A percentile compares a stretch with the other conserved stretches of the same genome.
These are phyloP conservation scores for Orbilia blumenaviensis DNA, from an alignment of 2,329 filamentous ascomycete species.

Conservation along the genomic window DNA sequence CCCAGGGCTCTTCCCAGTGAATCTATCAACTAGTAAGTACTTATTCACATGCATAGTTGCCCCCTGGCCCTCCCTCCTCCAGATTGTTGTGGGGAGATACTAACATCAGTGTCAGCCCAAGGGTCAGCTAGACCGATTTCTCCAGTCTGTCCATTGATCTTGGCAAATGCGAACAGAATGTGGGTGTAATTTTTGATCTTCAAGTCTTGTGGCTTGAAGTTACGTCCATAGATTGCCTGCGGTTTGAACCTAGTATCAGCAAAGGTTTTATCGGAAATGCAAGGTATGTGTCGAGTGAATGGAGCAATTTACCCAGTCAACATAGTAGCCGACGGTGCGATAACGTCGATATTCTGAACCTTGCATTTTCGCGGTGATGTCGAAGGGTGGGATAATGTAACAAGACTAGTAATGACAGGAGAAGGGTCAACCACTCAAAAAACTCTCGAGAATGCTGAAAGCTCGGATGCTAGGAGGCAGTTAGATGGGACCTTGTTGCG, in stretches of 20 bases:
- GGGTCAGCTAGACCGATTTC: constrained; percentile 32
- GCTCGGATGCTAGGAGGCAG: background rate
- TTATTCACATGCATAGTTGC: background rate
- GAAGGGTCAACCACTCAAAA: background rate
- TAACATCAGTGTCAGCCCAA: constrained; percentile 47
- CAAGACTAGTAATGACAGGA: background rate
- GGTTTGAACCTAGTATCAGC: background rate
- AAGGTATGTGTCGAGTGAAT: background rate
- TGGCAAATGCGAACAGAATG: constrained; percentile 71
- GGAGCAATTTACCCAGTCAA: constrained; percentile 41
- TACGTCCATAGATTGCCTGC: constrained; percentile 82
- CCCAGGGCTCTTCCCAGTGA: constrained; percentile 52
- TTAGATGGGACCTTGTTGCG: background rate
- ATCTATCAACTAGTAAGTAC: constrained; percentile 12
- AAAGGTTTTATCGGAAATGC: background rate
- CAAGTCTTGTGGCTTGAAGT: constrained; percentile 84
- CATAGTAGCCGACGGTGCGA: constrained; percentile 39
- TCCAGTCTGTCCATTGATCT: constrained; percentile 38
- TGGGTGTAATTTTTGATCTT: constrained; percentile 85
- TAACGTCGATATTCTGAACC: background rate
- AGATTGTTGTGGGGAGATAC: background rate
- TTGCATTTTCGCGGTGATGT: background rate
- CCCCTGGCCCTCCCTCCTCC: no score
- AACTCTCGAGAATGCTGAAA: background rate
- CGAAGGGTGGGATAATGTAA: background rate